phyloP scores from a whole-genome alignment of 2,329 filamentous ascomycete genomes.

The Trichoderma oligosporum region DNA sequence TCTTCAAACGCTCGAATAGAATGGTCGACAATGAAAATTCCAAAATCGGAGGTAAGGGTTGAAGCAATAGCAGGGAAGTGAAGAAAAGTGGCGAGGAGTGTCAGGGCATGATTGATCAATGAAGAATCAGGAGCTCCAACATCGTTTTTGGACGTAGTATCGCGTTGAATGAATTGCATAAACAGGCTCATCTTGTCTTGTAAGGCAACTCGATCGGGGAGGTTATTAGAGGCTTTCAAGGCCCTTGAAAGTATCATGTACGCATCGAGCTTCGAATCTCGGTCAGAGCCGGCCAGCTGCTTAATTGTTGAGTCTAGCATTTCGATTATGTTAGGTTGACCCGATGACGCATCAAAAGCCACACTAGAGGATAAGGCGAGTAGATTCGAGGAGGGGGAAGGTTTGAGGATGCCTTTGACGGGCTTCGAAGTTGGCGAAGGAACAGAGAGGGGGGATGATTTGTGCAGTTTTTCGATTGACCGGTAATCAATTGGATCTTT shows the following conservation, averaged over 20 bases:
- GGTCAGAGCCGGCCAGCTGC: conserved; percentile 71
- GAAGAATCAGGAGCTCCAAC: conserved; percentile 60
- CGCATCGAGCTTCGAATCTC: conserved; percentile 73
- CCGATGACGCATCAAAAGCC: conserved; percentile 40
- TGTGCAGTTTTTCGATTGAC: conserved; percentile 36
- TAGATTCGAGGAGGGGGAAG: conserved; percentile 48
- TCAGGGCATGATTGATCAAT: conserved; percentile 73
- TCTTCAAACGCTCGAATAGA: conserved; percentile 72
- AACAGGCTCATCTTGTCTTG: conserved; percentile 73
- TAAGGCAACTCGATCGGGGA: conserved; percentile 71
- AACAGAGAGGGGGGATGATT: conserved; percentile 40
- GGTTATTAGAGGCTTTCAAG: conserved; percentile 75
- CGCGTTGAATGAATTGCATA: conserved; percentile 77
- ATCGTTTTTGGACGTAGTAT: conserved; percentile 62
- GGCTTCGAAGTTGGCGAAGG: conserved; percentile 44
- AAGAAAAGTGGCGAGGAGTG: conserved; percentile 72
- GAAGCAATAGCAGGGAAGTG: conserved; percentile 68
- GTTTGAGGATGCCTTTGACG: conserved; percentile 74
- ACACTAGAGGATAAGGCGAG: conserved; percentile 40
- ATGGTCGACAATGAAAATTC: conserved; percentile 74
- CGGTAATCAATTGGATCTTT: conserved; percentile 49
- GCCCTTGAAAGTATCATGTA: conserved; percentile 76
- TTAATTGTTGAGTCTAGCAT: conserved; percentile 84
- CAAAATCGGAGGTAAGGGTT: conserved; percentile 73
- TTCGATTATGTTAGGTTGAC: conserved; percentile 58